phyloP scores from a whole-genome alignment of 768 basidiomycete genomes.

The Serendipita sp. region DNA sequence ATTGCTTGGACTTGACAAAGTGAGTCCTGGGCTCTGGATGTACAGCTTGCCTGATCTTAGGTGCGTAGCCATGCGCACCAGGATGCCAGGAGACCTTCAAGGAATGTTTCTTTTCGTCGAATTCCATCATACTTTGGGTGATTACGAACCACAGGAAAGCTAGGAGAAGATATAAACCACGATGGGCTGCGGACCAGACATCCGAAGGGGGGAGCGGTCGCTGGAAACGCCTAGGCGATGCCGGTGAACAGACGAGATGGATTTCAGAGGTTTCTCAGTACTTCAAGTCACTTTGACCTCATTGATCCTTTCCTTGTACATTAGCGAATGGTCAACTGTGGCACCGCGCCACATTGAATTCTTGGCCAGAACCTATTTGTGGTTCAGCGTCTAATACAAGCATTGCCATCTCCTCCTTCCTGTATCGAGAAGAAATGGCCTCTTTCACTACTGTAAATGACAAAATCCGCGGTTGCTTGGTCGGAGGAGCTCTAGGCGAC shows the following conservation, averaged over 20 bases:
- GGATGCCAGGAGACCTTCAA: not conserved
- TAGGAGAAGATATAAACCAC: not conserved
- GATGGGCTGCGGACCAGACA: not conserved
- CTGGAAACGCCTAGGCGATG: not conserved
- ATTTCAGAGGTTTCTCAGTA: not conserved
- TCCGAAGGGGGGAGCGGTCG: not conserved
- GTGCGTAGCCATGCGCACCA: not conserved
- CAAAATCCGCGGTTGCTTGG: not conserved
- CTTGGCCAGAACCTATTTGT: not conserved
- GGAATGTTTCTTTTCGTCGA: not conserved
- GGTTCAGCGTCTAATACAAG: not conserved
- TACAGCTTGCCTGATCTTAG: not conserved
- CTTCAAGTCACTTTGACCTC: not conserved
- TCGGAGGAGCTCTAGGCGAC: constrained; percentile 1
- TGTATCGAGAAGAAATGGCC: not conserved
- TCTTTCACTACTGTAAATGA: not conserved
- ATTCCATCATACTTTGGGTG: not conserved
- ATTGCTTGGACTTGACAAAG: not conserved
- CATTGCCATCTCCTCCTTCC: not conserved
- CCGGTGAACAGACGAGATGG: not conserved
- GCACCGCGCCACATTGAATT: not conserved
- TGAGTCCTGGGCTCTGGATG: not conserved
- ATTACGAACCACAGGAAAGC: not conserved
- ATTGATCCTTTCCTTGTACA: too few relatives aligned
- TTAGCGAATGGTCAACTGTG: too few relatives aligned